phyloP scores from a whole-genome alignment of 208 protist species.

The Entamoeba dispar region DNA sequence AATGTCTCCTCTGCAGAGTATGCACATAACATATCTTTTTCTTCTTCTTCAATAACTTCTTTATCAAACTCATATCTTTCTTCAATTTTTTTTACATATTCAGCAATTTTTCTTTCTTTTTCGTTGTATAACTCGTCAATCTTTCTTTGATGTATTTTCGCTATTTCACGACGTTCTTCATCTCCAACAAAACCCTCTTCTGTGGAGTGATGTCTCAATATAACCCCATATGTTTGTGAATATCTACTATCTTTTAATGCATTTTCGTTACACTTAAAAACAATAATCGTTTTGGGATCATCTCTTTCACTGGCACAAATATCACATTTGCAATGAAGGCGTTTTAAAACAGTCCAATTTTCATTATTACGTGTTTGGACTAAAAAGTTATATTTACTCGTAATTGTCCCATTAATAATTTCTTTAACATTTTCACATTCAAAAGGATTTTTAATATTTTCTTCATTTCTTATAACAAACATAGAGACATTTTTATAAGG shows the following conservation, averaged over 20 bases:
- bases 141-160: background rate
- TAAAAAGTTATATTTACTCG: background rate
- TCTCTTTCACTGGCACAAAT: background rate
- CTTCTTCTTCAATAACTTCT: background rate
- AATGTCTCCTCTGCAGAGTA: background rate
- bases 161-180: background rate
- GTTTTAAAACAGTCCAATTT: background rate
- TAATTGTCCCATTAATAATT: background rate
- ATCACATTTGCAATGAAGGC: background rate
- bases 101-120: background rate
- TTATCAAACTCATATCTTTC: background rate
- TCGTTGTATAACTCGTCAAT: background rate
- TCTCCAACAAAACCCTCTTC: background rate
- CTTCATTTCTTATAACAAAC: too few relatives aligned
- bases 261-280: background rate
- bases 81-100: too few relatives aligned
- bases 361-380: background rate
- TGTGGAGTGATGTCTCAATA: background rate
- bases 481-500: too few relatives aligned
- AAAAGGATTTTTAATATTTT: too few relatives aligned
- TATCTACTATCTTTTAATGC: background rate
- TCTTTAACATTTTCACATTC: too few relatives aligned
- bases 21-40: background rate
- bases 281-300: background rate
- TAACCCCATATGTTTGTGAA: background rate